A percentile compares a stretch with the other conserved stretches of the same genome.
These are phyloP conservation scores for Hirschfeldia incana DNA, from an alignment of 345 rosid genomes.

Conservation along the genomic window DNA sequence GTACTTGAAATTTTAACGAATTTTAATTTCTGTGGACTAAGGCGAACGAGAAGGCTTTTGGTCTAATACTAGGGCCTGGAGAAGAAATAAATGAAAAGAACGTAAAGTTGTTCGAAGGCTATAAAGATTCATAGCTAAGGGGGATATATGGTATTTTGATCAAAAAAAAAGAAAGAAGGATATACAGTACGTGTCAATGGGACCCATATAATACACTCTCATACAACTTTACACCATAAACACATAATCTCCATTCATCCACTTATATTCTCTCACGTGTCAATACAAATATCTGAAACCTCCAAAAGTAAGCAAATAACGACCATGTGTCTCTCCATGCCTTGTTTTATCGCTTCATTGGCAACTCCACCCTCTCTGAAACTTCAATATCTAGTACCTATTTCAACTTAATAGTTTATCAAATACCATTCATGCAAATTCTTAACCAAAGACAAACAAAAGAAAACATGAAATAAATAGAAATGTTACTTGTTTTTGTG, in stretches of 20 bases:
- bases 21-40: neutral
- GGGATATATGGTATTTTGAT: neutral
- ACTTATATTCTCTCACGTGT: slow-evolving; percentile 50
- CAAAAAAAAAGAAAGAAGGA: no score
- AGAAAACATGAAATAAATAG: slow-evolving; percentile 35
- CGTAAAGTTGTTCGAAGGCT: neutral
- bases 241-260: slow-evolving; percentile 56
- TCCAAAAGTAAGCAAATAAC: slow-evolving; percentile 30
- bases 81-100: neutral
- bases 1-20: neutral
- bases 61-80: neutral
- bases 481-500: neutral
- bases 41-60: neutral
- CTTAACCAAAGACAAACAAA: slow-evolving; percentile 34
- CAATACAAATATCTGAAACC: slow-evolving; percentile 50
- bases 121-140: slow-evolving; percentile 29
- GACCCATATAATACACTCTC: slow-evolving; percentile 31
- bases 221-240: slow-evolving; percentile 54
- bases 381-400: slow-evolving; percentile 9
- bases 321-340: slow-evolving; percentile 63
- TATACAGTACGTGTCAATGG: slow-evolving; percentile 11
- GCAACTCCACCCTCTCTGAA: slow-evolving; percentile 39
- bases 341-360: slow-evolving; percentile 53
- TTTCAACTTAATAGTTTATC: slow-evolving; percentile 4
- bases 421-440: slow-evolving; percentile 28